Evolutionary conservation across 345 rosid species (phyloP).

Genomic region (Excoecaria cochinchinensis): DNA sequence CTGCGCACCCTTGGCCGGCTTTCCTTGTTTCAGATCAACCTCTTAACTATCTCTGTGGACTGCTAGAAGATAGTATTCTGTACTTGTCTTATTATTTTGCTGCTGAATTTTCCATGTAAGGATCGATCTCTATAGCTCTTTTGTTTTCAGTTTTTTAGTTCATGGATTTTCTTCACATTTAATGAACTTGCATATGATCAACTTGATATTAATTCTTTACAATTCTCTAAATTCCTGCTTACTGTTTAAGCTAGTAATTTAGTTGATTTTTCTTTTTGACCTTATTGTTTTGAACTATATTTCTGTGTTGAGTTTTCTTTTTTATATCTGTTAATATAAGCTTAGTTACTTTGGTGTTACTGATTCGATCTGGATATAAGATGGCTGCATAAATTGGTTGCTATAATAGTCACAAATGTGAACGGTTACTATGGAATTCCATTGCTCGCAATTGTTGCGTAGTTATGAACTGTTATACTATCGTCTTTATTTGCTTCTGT

Average conservation of each 20-base stretch:
- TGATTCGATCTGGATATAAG: conserved; percentile 8
- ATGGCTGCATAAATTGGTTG: not conserved
- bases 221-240: not conserved
- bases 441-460: not conserved
- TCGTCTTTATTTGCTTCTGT: not conserved
- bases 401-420: not conserved
- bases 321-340: not conserved
- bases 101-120: conserved; percentile 5
- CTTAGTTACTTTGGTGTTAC: not conserved
- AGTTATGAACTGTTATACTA: not conserved
- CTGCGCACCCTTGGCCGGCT: conserved; percentile 31
- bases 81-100: not conserved
- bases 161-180: not conserved
- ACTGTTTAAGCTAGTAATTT: not conserved
- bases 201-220: not conserved
- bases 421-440: not conserved
- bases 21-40: conserved; percentile 5
- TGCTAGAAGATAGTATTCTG: not conserved
- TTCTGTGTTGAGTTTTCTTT: not conserved
- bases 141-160: not conserved
- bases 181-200: conserved; percentile 5
- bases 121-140: not conserved
- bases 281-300: not conserved
- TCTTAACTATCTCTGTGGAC: not conserved
- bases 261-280: not conserved